Conservation (phyloP, 148 eudicot species). For the Beta vulgaris region DNA sequence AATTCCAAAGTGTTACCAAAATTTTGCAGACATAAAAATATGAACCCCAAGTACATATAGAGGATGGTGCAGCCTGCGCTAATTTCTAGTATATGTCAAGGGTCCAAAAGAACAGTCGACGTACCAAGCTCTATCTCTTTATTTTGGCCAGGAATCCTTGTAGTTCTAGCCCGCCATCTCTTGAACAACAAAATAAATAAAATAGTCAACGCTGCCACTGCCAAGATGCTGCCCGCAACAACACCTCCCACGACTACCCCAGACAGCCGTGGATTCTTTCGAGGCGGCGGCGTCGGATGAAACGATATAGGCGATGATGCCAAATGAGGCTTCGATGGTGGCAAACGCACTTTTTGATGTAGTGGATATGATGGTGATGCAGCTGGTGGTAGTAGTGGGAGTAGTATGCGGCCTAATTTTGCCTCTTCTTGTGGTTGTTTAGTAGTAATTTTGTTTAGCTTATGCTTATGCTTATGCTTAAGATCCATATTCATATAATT, state of each 20-base stretch:
- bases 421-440: too few relatives aligned
- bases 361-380: background rate
- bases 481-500: too few relatives aligned
- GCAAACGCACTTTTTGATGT: background rate
- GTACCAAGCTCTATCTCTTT: constrained; percentile 1
- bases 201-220: background rate
- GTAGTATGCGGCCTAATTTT: background rate
- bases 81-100: too few relatives aligned
- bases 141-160: background rate
- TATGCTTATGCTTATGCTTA: too few relatives aligned
- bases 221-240: constrained; percentile 9
- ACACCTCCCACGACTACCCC: background rate
- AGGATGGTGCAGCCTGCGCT: too few relatives aligned
- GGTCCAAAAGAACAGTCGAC: constrained; percentile 4
- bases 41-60: too few relatives aligned
- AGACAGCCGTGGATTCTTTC: background rate
- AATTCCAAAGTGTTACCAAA: background rate
- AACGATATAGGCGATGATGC: background rate
- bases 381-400: background rate
- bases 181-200: background rate
- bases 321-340: background rate
- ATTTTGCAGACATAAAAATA: too few relatives aligned
- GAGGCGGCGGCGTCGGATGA: background rate
- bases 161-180: background rate
- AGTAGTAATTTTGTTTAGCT: too few relatives aligned